These are phyloP conservation scores for Botryotinia globosa DNA, from an alignment of 2,329 filamentous ascomycete genomes.

Conservation along the genomic window DNA sequence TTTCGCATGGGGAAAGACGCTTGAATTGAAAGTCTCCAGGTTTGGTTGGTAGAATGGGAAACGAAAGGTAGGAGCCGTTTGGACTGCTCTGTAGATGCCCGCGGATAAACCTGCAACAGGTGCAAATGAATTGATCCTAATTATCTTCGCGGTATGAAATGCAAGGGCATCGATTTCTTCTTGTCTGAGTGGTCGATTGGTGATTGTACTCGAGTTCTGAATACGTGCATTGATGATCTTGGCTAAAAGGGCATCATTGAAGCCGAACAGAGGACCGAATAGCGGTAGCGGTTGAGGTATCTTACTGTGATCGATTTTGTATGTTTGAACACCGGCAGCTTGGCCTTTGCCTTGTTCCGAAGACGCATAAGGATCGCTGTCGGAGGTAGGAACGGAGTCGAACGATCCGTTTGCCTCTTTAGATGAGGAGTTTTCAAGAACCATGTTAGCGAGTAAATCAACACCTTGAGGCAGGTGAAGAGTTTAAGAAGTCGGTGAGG, in stretches of 20 bases:
- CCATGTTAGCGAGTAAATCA: slow-evolving; percentile 25
- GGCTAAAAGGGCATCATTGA: slow-evolving; percentile 21
- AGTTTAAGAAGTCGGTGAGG: slow-evolving; percentile 21
- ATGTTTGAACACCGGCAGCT: not conserved
- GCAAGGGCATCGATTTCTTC: slow-evolving; percentile 35
- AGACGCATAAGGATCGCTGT: slow-evolving; percentile 33
- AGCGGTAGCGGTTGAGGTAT: slow-evolving; percentile 33
- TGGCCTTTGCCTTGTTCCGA: not conserved
- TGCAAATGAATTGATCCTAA: slow-evolving; percentile 34
- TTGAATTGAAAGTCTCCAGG: slow-evolving; percentile 29
- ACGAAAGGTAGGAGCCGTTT: slow-evolving; percentile 28
- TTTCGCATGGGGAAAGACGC: slow-evolving; percentile 24
- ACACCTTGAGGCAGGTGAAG: not conserved
- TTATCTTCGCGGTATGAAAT: slow-evolving; percentile 33
- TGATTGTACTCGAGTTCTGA: not conserved
- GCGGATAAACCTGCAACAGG: slow-evolving; percentile 27
- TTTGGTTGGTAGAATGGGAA: slow-evolving; percentile 38
- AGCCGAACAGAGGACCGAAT: slow-evolving; percentile 31
- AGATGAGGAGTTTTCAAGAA: slow-evolving; percentile 31
- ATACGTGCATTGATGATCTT: not conserved
- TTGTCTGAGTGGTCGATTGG: slow-evolving; percentile 27
- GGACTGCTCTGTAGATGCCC: slow-evolving; percentile 32
- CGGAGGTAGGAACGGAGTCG: slow-evolving; percentile 32
- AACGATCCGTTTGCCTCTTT: slow-evolving; percentile 22
- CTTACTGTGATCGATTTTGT: slow-evolving; percentile 20